Evolutionary conservation across 305 asterid species (phyloP).

Genomic region (Lippia alba): DNA sequence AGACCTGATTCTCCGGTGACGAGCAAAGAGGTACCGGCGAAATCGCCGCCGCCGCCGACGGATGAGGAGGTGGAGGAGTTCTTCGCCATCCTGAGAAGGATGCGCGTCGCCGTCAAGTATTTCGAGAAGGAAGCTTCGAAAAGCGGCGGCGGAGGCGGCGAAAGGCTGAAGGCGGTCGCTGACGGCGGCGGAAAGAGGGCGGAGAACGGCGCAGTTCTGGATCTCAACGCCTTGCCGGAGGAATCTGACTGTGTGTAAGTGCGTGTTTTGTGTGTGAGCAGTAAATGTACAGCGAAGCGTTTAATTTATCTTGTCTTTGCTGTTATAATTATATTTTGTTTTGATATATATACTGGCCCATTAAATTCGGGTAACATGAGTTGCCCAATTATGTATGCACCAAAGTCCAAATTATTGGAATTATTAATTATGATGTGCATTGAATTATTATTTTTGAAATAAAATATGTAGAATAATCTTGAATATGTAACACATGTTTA

Average conservation of each 20-base stretch:
- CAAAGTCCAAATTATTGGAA: too few relatives aligned
- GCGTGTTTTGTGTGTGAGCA: background rate
- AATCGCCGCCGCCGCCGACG: slow-evolving; percentile 34
- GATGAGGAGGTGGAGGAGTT: slow-evolving; percentile 67
- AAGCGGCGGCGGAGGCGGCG: background rate
- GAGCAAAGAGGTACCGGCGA: slow-evolving; percentile 14
- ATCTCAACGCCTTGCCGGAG: slow-evolving; percentile 46
- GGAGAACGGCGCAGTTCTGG: slow-evolving; percentile 32
- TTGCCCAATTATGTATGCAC: too few relatives aligned
- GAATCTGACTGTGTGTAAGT: slow-evolving; percentile 23
- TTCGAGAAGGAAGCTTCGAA: slow-evolving; percentile 36
- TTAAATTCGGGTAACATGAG: background rate
- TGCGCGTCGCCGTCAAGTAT: slow-evolving; percentile 55
- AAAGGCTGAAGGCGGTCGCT: background rate
- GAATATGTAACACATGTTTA: too few relatives aligned
- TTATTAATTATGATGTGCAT: too few relatives aligned
- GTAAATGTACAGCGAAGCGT: background rate
- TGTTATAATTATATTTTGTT: background rate
- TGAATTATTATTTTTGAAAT: too few relatives aligned
- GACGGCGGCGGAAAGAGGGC: slow-evolving; percentile 18
- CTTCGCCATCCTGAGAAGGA: slow-evolving; percentile 50
- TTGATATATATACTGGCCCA: background rate
- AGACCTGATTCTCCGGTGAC: background rate
- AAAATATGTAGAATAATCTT: too few relatives aligned
- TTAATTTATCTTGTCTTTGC: background rate